Conservation (phyloP, 495 filamentous ascomycete species). For the Astrothelium subdiscretum region DNA sequence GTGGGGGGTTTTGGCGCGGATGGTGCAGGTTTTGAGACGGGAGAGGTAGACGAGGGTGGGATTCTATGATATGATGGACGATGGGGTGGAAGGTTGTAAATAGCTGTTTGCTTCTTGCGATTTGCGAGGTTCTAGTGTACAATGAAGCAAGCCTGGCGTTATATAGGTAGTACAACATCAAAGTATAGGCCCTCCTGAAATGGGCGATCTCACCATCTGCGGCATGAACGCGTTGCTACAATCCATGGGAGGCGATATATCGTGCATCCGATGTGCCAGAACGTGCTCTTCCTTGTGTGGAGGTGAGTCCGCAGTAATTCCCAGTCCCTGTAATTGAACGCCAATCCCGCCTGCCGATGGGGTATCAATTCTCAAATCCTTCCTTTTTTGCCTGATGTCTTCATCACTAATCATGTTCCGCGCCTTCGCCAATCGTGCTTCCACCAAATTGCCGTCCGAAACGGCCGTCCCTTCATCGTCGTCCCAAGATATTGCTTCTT, state of each 20-base stretch:
- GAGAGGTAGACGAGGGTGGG: background rate
- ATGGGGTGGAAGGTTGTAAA: background rate
- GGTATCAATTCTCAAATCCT: slow-evolving; percentile 1
- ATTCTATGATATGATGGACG: background rate
- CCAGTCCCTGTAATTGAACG: background rate
- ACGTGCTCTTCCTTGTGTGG: background rate
- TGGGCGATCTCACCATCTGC: background rate
- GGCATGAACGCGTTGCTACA: background rate
- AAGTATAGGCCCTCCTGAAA: background rate
- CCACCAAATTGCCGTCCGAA: background rate
- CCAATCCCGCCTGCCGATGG: background rate
- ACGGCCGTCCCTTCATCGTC: background rate
- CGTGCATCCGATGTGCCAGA: background rate
- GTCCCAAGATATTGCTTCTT: background rate
- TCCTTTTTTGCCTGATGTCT: background rate
- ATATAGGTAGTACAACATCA: background rate
- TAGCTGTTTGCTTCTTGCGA: background rate
- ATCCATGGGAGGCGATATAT: background rate
- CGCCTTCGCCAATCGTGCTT: background rate
- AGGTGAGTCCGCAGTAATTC: background rate
- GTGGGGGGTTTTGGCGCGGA: background rate
- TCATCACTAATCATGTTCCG: background rate
- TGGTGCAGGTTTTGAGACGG: background rate
- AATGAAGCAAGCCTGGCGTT: background rate
- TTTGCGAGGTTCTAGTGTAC: background rate